Evolutionary conservation across 495 filamentous ascomycete genomes (phyloP).

Genomic region (Hyaloscypha finlandica): DNA sequence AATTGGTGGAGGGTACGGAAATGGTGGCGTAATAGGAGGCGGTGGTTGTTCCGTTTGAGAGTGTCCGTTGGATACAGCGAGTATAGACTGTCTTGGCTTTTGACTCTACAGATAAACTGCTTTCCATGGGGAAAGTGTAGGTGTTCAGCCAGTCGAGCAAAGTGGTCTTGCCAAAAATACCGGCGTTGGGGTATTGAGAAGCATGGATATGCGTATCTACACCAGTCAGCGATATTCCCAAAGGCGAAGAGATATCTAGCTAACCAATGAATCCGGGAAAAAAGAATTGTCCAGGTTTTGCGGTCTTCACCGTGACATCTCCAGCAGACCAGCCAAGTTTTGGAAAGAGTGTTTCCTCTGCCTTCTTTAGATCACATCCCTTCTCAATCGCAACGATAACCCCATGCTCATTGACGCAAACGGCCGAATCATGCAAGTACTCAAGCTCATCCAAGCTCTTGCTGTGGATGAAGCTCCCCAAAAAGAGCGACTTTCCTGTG

Average conservation of each 20-base stretch:
- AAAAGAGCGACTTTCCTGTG: slow-evolving; percentile 25
- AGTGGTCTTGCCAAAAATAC: slow-evolving; percentile 87
- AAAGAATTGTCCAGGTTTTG: slow-evolving; percentile 66
- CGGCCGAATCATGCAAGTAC: slow-evolving; percentile 56
- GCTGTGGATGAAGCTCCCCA: slow-evolving; percentile 61
- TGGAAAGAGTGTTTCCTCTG: slow-evolving; percentile 25
- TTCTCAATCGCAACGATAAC: slow-evolving; percentile 61
- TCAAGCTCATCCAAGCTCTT: slow-evolving; percentile 56
- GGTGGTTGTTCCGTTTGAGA: slow-evolving; percentile 87
- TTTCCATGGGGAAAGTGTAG: slow-evolving; percentile 95
- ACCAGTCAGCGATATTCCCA: slow-evolving; percentile 16
- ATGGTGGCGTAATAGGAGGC: slow-evolving; percentile 92
- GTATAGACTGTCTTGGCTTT: slow-evolving; percentile 65
- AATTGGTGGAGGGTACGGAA: slow-evolving; percentile 78
- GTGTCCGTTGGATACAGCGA: slow-evolving; percentile 72
- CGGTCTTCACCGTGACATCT: slow-evolving; percentile 35
- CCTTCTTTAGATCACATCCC: slow-evolving; percentile 31
- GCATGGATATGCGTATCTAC: slow-evolving; percentile 94
- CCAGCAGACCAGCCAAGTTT: slow-evolving; percentile 39
- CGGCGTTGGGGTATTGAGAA: slow-evolving; percentile 88
- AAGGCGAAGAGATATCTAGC: background rate
- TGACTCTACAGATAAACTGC: slow-evolving; percentile 58
- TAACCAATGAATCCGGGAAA: slow-evolving; percentile 94
- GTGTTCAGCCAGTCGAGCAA: slow-evolving; percentile 88
- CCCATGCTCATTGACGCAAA: slow-evolving; percentile 68